Percentiles rank a stretch among this genome's conserved stretches.
Evolutionary conservation across 208 protist species (phyloP).

Genomic region (Leishmania amazonensis): DNA sequence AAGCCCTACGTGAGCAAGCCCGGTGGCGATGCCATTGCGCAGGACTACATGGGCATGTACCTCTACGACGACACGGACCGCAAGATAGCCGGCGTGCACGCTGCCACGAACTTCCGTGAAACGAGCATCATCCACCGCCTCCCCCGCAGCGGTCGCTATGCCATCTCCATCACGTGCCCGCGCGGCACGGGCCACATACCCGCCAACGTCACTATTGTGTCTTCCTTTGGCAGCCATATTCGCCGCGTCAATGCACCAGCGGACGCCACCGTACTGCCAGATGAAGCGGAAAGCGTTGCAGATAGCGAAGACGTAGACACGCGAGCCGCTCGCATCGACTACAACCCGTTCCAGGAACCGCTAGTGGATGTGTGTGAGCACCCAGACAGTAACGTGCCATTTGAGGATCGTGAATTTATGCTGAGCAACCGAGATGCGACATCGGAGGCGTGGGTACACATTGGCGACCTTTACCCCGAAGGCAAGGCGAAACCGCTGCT

Average conservation of each 20-base stretch:
- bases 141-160: slow-evolving; percentile 61
- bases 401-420: slow-evolving; percentile 53
- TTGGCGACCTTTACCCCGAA: slow-evolving; percentile 64
- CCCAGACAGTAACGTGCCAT: slow-evolving; percentile 60
- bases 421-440: slow-evolving; percentile 50
- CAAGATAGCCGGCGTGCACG: slow-evolving; percentile 65
- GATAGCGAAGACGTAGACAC: slow-evolving; percentile 65
- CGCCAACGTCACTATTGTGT: slow-evolving; percentile 52
- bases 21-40: slow-evolving; percentile 66
- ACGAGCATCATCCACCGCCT: slow-evolving; percentile 73
- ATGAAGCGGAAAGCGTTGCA: slow-evolving; percentile 61
- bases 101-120: slow-evolving; percentile 84
- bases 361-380: slow-evolving; percentile 36
- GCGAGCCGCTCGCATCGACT: slow-evolving; percentile 55
- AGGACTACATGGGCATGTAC: slow-evolving; percentile 86
- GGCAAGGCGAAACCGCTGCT: slow-evolving; percentile 64
- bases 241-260: slow-evolving; percentile 65
- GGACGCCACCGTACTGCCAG: slow-evolving; percentile 66
- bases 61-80: slow-evolving; percentile 76
- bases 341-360: slow-evolving; percentile 39
- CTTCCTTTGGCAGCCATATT: slow-evolving; percentile 38
- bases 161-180: slow-evolving; percentile 72
- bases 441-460: slow-evolving; percentile 56
- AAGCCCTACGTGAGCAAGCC: slow-evolving; percentile 50
- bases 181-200: slow-evolving; percentile 55